Conservation (phyloP, 495 filamentous ascomycete genomes). For the Neurospora hispaniola region DNA sequence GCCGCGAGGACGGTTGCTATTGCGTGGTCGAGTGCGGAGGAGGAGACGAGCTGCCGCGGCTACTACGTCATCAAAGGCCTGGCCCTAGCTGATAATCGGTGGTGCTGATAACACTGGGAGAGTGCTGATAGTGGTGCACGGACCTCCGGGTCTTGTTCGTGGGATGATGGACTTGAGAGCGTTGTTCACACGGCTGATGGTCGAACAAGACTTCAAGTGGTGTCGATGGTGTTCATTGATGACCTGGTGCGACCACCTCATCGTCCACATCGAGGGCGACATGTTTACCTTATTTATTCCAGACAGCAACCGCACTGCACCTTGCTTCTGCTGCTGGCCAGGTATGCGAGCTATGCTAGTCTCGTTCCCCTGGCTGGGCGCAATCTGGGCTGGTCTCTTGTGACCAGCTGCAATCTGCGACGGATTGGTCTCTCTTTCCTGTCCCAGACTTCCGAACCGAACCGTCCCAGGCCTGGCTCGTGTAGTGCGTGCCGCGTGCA, state of each 20-base stretch:
- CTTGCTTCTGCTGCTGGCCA: neutral
- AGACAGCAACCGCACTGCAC: neutral
- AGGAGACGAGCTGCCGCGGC: neutral
- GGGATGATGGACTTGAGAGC: neutral
- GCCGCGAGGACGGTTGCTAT: neutral
- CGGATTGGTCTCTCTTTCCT: neutral
- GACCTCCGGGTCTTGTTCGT: neutral
- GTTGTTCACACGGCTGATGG: neutral
- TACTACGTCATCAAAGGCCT: conserved; percentile 25
- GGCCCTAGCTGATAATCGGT: conserved; percentile 14
- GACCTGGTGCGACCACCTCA: neutral
- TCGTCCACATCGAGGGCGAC: neutral
- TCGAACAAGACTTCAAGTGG: neutral
- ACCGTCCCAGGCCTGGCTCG: neutral
- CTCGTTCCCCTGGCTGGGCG: neutral
- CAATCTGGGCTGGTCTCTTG: neutral
- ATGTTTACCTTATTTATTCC: conserved; percentile 1
- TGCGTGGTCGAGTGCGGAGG: neutral
- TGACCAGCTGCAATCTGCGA: neutral
- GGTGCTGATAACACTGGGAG: neutral
- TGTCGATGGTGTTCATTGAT: neutral
- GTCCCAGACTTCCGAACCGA: neutral
- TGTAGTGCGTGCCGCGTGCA: neutral
- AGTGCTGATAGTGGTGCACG: neutral
- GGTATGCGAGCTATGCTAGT: neutral